These are phyloP conservation scores for Suhomyces anneliseae DNA, from an alignment of 1,139 yeast species.

Conservation along the genomic window DNA sequence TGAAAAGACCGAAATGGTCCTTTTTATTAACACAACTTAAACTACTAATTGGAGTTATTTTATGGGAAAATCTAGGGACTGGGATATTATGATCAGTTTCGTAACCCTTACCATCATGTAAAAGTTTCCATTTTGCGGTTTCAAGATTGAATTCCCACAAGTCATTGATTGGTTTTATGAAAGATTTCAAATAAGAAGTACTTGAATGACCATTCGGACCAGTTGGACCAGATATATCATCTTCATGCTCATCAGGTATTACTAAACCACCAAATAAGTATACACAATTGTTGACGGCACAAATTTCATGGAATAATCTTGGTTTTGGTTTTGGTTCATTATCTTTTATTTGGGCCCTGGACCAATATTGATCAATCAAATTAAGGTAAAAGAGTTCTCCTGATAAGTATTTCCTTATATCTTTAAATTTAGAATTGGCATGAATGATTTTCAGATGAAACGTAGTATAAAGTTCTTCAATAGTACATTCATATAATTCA, in stretches of 20 bases:
- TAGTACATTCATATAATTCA: slow-evolving; percentile 40
- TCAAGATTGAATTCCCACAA: slow-evolving; percentile 64
- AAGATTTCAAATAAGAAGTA: slow-evolving; percentile 8
- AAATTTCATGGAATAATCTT: slow-evolving; percentile 59
- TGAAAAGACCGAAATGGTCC: slow-evolving; percentile 54
- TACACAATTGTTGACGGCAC: slow-evolving; percentile 48
- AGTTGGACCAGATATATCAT: neutral
- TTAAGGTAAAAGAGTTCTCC: slow-evolving; percentile 58
- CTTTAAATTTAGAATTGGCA: slow-evolving; percentile 28
- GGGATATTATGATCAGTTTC: slow-evolving; percentile 31
- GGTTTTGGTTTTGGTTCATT: slow-evolving; percentile 43
- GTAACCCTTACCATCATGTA: slow-evolving; percentile 40
- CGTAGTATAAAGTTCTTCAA: slow-evolving; percentile 27
- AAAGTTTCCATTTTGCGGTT: slow-evolving; percentile 50
- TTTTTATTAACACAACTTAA: slow-evolving; percentile 42
- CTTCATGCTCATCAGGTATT: slow-evolving; percentile 18
- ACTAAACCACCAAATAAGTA: slow-evolving; percentile 66
- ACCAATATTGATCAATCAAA: slow-evolving; percentile 60
- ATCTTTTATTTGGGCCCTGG: slow-evolving; percentile 27
- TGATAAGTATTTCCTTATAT: slow-evolving; percentile 48
- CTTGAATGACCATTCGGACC: too few relatives aligned
- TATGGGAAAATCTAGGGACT: slow-evolving; percentile 51
- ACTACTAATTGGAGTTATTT: slow-evolving; percentile 46
- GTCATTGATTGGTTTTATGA: slow-evolving; percentile 55
- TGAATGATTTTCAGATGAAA: slow-evolving; percentile 29